Evolutionary conservation across 768 basidiomycete genomes (phyloP).

Genomic region (Phylloporus arenicola): DNA sequence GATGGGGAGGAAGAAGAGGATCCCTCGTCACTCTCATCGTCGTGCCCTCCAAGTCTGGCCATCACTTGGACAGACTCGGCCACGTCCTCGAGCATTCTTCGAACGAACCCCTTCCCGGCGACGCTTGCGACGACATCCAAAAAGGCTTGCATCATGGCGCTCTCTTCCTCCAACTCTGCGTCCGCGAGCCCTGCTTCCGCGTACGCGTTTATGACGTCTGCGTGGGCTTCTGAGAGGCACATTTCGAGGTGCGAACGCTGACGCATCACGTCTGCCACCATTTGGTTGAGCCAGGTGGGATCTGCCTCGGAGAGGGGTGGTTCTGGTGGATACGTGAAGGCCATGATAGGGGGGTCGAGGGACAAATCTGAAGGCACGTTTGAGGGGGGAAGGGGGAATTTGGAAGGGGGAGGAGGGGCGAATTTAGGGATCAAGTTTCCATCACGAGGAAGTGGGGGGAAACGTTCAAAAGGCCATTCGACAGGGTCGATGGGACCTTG

Average conservation of each 20-base stretch:
- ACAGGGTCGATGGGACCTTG: slow-evolving; percentile 2
- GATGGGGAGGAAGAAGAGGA: slow-evolving; percentile 3
- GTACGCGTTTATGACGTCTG: slow-evolving; percentile 20
- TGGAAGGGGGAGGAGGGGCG: slow-evolving; percentile 16
- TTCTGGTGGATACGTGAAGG: slow-evolving; percentile 24
- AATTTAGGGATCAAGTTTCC: slow-evolving; percentile 24
- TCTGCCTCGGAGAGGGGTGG: slow-evolving; percentile 22
- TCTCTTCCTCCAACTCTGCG: slow-evolving; percentile 22
- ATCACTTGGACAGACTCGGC: slow-evolving; percentile 10
- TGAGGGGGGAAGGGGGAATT: slow-evolving; percentile 8
- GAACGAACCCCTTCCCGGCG: slow-evolving; percentile 27
- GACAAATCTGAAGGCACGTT: slow-evolving; percentile 2
- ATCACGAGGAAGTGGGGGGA: slow-evolving; percentile 23
- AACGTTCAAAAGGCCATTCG: slow-evolving; percentile 26
- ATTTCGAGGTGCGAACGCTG: slow-evolving; percentile 19
- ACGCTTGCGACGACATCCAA: slow-evolving; percentile 18
- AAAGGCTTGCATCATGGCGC: slow-evolving; percentile 20
- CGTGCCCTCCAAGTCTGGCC: slow-evolving; percentile 5
- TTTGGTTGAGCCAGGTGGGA: slow-evolving; percentile 23
- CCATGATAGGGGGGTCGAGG: slow-evolving; percentile 27
- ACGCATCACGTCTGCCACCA: slow-evolving; percentile 24
- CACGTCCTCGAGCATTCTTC: slow-evolving; percentile 21
- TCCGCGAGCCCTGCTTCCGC: slow-evolving; percentile 26
- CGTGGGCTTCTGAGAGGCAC: slow-evolving; percentile 11
- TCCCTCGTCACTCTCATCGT: not conserved